These are phyloP conservation scores for Nitzschia sp. DNA, from an alignment of 108 stramenopile genomes.

Conservation along the genomic window DNA sequence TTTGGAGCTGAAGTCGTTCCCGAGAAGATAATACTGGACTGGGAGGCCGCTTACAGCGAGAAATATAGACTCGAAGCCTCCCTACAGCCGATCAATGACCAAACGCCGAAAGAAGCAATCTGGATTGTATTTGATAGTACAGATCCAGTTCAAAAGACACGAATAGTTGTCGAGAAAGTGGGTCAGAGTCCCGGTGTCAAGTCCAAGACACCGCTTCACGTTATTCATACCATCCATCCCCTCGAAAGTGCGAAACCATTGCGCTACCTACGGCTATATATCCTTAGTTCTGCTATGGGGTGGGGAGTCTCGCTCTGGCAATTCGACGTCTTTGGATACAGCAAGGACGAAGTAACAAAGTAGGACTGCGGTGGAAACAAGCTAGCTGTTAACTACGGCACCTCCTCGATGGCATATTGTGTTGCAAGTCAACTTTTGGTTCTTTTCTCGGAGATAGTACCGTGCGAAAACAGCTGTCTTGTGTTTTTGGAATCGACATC, in stretches of 20 bases:
- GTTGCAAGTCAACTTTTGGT: no score
- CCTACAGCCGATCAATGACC: slow-evolving; percentile 8
- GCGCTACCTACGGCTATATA: slow-evolving; percentile 57
- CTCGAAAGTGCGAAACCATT: slow-evolving; percentile 21
- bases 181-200: slow-evolving; percentile 73
- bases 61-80: slow-evolving; percentile 65
- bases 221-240: slow-evolving; percentile 54
- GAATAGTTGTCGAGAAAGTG: slow-evolving; percentile 13
- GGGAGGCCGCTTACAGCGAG: slow-evolving; percentile 75
- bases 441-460: no score
- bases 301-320: slow-evolving; percentile 86
- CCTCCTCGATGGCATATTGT: no score
- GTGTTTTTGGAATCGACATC: no score
- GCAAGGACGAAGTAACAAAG: background rate
- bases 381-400: no score
- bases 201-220: slow-evolving; percentile 56
- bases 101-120: slow-evolving; percentile 2
- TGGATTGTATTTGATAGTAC: slow-evolving; percentile 33
- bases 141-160: slow-evolving; percentile 7
- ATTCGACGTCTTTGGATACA: slow-evolving; percentile 66
- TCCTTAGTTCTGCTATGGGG: slow-evolving; percentile 50
- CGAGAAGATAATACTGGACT: slow-evolving; percentile 65
- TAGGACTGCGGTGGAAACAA: no score
- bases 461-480: no score
- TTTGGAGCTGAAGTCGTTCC: slow-evolving; percentile 43